Conservation (phyloP, 345 rosid genomes). For the Eucalyptus cloeziana region DNA sequence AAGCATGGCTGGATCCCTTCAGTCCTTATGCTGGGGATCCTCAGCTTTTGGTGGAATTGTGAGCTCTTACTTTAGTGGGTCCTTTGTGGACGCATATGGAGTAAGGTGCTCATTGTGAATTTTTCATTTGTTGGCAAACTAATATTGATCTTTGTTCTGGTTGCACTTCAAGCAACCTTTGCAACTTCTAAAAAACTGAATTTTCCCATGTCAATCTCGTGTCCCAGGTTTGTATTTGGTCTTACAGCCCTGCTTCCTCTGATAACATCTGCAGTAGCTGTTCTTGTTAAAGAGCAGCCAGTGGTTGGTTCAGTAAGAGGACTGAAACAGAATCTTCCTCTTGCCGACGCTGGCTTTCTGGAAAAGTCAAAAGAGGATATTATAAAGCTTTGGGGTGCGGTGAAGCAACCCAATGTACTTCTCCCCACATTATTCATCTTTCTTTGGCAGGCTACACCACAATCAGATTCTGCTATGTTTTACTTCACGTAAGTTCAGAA, state of each 20-base stretch:
- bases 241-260: slow-evolving; percentile 79
- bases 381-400: slow-evolving; percentile 61
- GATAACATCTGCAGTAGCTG: slow-evolving; percentile 86
- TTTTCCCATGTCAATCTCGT: slow-evolving; percentile 3
- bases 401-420: slow-evolving; percentile 70
- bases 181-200: neutral
- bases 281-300: slow-evolving; percentile 79
- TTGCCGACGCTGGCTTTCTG: slow-evolving; percentile 34
- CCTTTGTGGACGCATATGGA: slow-evolving; percentile 82
- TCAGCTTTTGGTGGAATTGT: slow-evolving; percentile 98
- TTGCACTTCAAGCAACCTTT: neutral
- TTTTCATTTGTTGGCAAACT: neutral
- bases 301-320: slow-evolving; percentile 29
- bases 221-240: slow-evolving; percentile 91
- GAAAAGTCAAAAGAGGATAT: slow-evolving; percentile 58
- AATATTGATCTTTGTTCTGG: neutral
- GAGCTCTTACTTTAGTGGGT: slow-evolving; percentile 94
- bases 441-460: slow-evolving; percentile 99
- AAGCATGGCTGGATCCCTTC: slow-evolving; percentile 83
- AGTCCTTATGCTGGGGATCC: slow-evolving; percentile 96
- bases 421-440: slow-evolving; percentile 83
- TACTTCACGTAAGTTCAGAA: slow-evolving; percentile 68
- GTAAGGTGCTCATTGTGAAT: slow-evolving; percentile 41
- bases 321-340: slow-evolving; percentile 14
- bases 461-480: slow-evolving; percentile 96